Conservation (phyloP, 2,329 filamentous ascomycete species). For the Acarospora socialis region DNA sequence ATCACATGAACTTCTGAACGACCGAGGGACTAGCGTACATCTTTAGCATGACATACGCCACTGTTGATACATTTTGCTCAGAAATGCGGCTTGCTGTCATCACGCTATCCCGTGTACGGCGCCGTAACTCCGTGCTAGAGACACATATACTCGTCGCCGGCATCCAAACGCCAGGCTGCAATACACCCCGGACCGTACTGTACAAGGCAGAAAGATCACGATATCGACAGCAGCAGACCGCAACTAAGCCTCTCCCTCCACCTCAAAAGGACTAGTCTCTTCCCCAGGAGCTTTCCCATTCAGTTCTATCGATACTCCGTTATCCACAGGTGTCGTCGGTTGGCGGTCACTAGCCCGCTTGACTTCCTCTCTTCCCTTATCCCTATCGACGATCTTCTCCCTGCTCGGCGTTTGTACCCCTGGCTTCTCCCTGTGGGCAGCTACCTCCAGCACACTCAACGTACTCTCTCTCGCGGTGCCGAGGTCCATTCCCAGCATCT, state of each 20-base stretch:
- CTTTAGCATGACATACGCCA: too few species aligned
- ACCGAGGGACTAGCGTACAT: too few species aligned
- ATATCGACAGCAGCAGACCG: neutral
- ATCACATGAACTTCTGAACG: too few species aligned
- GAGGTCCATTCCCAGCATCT: constrained; percentile 51
- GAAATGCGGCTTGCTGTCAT: neutral
- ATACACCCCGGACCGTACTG: too few species aligned
- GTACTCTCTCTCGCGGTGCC: constrained; percentile 55
- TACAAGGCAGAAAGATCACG: neutral
- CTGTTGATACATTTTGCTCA: neutral
- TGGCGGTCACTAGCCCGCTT: constrained; percentile 12
- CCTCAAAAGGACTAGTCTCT: constrained; percentile 13
- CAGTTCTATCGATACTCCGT: constrained; percentile 17
- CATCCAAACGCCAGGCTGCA: neutral
- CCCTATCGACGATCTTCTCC: constrained; percentile 22
- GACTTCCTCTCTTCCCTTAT: constrained; percentile 16
- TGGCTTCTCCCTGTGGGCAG: constrained; percentile 66
- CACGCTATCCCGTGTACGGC: neutral
- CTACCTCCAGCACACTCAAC: constrained; percentile 64
- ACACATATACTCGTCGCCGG: neutral
- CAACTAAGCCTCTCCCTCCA: constrained; percentile 10
- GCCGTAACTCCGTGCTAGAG: neutral
- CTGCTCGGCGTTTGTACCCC: constrained; percentile 69
- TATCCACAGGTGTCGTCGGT: constrained; percentile 9
- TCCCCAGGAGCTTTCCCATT: constrained; percentile 7